Evolutionary conservation across 331 rosid genomes (phyloP).

Genomic region (Malus hybrid): DNA sequence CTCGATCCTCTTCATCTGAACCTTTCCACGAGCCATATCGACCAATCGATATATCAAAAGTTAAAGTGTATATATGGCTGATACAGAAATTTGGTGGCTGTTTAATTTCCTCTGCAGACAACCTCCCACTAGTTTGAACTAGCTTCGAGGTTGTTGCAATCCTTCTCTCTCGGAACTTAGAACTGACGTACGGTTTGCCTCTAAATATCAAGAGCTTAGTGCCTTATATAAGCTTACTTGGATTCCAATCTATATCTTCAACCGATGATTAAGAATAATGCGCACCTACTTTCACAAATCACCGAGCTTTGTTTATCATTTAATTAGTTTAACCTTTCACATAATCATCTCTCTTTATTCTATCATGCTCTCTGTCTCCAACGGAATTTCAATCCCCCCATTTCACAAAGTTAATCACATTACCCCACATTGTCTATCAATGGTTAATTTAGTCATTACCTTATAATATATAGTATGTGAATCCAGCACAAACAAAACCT

Average conservation of each 20-base stretch:
- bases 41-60: neutral
- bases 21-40: conserved; percentile 81
- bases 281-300: conserved; percentile 6
- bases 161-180: neutral
- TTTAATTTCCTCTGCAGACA: conserved; percentile 43
- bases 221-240: neutral
- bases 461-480: neutral
- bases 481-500: neutral
- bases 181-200: neutral
- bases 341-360: neutral
- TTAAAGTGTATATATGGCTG: neutral
- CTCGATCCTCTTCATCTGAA: conserved; percentile 84
- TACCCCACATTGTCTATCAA: neutral
- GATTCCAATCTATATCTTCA: neutral
- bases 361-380: neutral
- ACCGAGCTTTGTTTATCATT: neutral
- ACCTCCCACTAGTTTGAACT: conserved; percentile 99
- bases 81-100: neutral
- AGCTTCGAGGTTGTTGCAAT: conserved; percentile 92
- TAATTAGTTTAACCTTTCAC: neutral
- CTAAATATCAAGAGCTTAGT: neutral
- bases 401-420: neutral
- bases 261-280: neutral
- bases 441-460: neutral
- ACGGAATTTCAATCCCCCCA: neutral